Evolutionary conservation across 2,329 filamentous ascomycete species (phyloP), one percentile per base, ranked within the genome.

Genomic region (Epichloe aotearoae): DNA sequence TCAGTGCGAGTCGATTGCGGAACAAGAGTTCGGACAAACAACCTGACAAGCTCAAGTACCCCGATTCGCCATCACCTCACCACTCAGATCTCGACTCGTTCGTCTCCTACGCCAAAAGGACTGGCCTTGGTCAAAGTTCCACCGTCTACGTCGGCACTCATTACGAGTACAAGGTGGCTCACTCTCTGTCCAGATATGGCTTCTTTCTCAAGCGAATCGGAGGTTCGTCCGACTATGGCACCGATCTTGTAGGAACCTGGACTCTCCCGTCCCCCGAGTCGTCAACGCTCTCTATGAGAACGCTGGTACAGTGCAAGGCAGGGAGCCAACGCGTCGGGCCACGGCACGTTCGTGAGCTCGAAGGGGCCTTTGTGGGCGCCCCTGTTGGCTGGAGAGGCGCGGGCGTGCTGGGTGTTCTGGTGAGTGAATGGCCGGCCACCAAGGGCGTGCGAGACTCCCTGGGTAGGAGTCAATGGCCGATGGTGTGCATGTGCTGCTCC

Each of bases 381-480:
- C 89, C 88, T 1, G 69, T 75, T 0, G 84, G 83, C 0, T 95
- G 86, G 86, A 73, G 80, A 49, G 79, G 76, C 0, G 64, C 71
- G 1, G 74, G 76, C 14, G 80, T 86, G 5, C 64, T 95, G 36
- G 90, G 81, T 0, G 61, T 95, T 15, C 66, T 96, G 50, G 83
- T 86, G 23, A 77, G 80, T 3, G 80, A 83, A 55, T 73, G 76
- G 54, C 73, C 80, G 49, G 85, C 88, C 34, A 95, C 89, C 0
- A 85, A 80, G 60, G 91, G 90, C 1, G 81, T 94, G 3, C 71
- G 86, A 52, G 82, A 88, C 46, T 81, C 87, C 23, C 61, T 96
- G 56, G 75, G 75, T 4, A 70, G 79, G 52, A 86, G 84, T 61
- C 65, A 69, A 38, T 82, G 77, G 70, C 86, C 88, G 1, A 77